phyloP scores from a whole-genome alignment of 139 green algal genomes.

The Picochlorum sp. region DNA sequence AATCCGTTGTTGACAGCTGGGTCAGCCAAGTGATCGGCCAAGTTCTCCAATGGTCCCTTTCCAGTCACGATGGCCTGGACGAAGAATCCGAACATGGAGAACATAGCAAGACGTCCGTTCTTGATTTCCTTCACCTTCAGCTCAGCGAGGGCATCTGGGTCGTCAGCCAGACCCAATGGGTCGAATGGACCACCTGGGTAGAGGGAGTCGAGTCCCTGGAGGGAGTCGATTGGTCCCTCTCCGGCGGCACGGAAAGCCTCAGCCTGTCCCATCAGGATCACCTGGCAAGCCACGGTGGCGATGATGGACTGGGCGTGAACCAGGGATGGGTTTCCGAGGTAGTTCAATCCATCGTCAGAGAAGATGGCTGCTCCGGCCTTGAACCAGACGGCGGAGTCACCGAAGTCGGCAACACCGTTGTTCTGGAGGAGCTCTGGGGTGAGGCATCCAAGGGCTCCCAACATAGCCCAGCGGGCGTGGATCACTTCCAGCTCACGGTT shows the following conservation, averaged over 20 bases:
- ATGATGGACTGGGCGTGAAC: conserved; percentile 88
- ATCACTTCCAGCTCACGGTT: conserved; percentile 69
- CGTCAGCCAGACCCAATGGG: conserved; percentile 72
- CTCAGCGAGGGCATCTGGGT: conserved; percentile 75
- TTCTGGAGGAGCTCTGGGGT: conserved; percentile 29
- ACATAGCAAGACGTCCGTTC: conserved; percentile 92
- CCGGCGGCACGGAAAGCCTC: conserved; percentile 65
- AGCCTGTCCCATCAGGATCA: conserved; percentile 51
- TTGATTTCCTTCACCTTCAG: conserved; percentile 90
- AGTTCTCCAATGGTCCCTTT: conserved; percentile 42
- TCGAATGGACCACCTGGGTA: conserved; percentile 80
- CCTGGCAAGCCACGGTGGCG: conserved; percentile 74
- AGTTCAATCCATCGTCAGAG: conserved; percentile 65
- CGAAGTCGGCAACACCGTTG: conserved; percentile 23
- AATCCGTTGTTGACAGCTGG: conserved; percentile 59
- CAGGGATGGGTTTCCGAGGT: conserved; percentile 65
- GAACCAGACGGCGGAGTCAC: conserved; percentile 75
- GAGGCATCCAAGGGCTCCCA: conserved; percentile 61
- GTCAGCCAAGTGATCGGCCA: conserved; percentile 38
- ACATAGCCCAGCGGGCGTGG: conserved; percentile 79
- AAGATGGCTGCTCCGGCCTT: conserved; percentile 95
- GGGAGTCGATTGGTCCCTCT: conserved; percentile 8
- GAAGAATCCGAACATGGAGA: conserved; percentile 86
- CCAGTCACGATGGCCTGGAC: conserved; percentile 70
- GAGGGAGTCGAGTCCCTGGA: conserved; percentile 46